A percentile compares a stretch with the other conserved stretches of the same genome.
Evolutionary conservation across 2,329 filamentous ascomycete species (phyloP).

Genomic region (Neophaeococcomyces aloes): DNA sequence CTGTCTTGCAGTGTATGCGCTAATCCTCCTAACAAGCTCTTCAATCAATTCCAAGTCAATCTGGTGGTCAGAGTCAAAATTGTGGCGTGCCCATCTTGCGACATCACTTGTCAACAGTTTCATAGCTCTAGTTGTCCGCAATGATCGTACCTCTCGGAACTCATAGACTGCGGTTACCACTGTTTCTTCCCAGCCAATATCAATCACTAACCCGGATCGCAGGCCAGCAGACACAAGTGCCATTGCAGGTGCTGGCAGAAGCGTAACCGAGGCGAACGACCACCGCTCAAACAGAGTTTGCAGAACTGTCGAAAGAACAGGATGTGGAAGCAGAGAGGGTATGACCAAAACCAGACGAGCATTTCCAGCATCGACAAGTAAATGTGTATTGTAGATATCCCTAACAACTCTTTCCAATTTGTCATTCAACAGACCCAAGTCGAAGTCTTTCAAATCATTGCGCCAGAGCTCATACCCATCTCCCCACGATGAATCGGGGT

Average conservation of each 20-base stretch:
- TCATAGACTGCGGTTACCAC: constrained; percentile 80
- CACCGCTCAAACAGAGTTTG: constrained; percentile 72
- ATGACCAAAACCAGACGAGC: constrained; percentile 65
- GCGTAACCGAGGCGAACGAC: constrained; percentile 66
- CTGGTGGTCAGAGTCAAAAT: constrained; percentile 5
- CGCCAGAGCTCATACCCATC: constrained; percentile 60
- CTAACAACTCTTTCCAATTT: constrained; percentile 74
- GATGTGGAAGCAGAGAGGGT: constrained; percentile 66
- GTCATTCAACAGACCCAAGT: constrained; percentile 72
- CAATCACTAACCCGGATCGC: constrained; percentile 74
- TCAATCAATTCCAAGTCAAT: constrained; percentile 24
- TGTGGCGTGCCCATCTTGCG: constrained; percentile 24
- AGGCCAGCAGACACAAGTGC: constrained; percentile 67
- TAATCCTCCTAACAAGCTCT: constrained; percentile 18
- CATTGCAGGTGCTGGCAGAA: constrained; percentile 68
- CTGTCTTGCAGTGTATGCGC: background rate
- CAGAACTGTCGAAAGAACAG: constrained; percentile 63
- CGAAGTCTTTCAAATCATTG: constrained; percentile 59
- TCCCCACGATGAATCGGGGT: constrained; percentile 33
- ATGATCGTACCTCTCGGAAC: constrained; percentile 66
- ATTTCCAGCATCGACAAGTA: constrained; percentile 51
- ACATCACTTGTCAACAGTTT: constrained; percentile 61
- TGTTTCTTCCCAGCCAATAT: constrained; percentile 89
- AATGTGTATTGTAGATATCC: constrained; percentile 70
- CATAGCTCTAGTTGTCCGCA: constrained; percentile 62